Percentiles rank a stretch among this genome's conserved stretches.
These are phyloP conservation scores for Populus trichocarpa DNA, from an alignment of 441 rosid species.

Conservation along the genomic window DNA sequence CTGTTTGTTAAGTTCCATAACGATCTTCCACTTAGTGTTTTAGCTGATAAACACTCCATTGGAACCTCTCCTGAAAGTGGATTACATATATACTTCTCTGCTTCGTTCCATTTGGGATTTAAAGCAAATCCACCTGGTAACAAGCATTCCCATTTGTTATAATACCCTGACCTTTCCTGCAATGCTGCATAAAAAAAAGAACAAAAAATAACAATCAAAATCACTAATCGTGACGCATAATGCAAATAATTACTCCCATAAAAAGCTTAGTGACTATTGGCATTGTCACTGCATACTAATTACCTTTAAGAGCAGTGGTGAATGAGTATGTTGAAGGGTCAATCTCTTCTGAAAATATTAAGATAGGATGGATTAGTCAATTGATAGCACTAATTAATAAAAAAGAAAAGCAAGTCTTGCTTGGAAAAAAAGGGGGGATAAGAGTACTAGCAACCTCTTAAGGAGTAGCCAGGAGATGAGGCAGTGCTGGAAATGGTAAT, in stretches of 20 bases:
- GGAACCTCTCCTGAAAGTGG: constrained; percentile 94
- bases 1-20: constrained; percentile 45
- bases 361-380: background rate
- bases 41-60: constrained; percentile 86
- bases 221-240: background rate
- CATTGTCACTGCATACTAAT: background rate
- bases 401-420: background rate
- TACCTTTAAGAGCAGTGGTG: constrained; percentile 80
- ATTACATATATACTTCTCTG: constrained; percentile 91
- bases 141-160: constrained; percentile 52
- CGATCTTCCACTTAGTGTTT: constrained; percentile 73
- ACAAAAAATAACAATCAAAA: background rate
- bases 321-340: constrained; percentile 94
- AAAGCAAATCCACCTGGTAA: constrained; percentile 78
- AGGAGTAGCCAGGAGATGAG: constrained; percentile 91
- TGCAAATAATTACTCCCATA: too few relatives aligned
- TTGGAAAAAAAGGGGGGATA: background rate
- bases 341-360: constrained; percentile 56
- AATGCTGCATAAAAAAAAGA: constrained; percentile 46
- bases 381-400: background rate
- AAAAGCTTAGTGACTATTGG: too few relatives aligned
- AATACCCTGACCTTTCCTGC: constrained; percentile 61
- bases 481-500: constrained; percentile 81
- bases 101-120: constrained; percentile 94
- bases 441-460: constrained; percentile 38